These are phyloP conservation scores for Marasmius tenuissimus DNA, from an alignment of 1,284 basidiomycete genomes.

Conservation along the genomic window DNA sequence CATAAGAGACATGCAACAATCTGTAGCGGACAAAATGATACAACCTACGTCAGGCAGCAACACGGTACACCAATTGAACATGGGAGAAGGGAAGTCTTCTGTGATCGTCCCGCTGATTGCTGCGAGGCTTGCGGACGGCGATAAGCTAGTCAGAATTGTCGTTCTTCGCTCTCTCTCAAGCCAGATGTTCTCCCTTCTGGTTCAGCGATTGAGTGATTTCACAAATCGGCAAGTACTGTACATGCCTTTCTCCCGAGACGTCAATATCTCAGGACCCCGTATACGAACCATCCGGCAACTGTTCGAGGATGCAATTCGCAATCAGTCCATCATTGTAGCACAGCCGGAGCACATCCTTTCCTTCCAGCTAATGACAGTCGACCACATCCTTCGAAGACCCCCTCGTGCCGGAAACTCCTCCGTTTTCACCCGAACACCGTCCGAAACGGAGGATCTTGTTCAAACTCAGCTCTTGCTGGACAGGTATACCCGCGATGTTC, in stretches of 20 bases:
- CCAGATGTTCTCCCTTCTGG: slow-evolving; percentile 50
- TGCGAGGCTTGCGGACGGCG: slow-evolving; percentile 38
- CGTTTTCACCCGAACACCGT: too few species aligned
- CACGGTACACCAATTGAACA: slow-evolving; percentile 49
- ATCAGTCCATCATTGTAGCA: slow-evolving; percentile 33
- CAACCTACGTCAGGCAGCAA: slow-evolving; percentile 32
- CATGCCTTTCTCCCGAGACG: slow-evolving; percentile 46
- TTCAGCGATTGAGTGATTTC: slow-evolving; percentile 41
- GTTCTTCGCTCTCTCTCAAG: slow-evolving; percentile 40
- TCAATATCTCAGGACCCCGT: slow-evolving; percentile 19
- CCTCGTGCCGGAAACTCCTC: too few species aligned
- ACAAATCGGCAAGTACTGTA: slow-evolving; percentile 44
- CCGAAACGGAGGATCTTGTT: slow-evolving; percentile 3
- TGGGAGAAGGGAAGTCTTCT: slow-evolving; percentile 59
- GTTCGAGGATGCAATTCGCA: slow-evolving; percentile 27
- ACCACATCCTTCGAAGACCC: too few species aligned
- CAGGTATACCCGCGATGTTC: slow-evolving; percentile 23
- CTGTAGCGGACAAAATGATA: slow-evolving; percentile 49
- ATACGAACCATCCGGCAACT: slow-evolving; percentile 26
- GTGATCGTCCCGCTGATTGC: slow-evolving; percentile 46
- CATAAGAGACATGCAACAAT: slow-evolving; percentile 39
- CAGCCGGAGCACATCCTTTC: slow-evolving; percentile 58
- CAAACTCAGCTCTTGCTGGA: slow-evolving; percentile 15
- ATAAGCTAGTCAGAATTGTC: slow-evolving; percentile 45
- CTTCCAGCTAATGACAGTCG: slow-evolving; percentile 44